A percentile compares a stretch with the other conserved stretches of the same genome.
Conservation (phyloP, 2,329 filamentous ascomycete species). For the Penicillium sp. region DNA sequence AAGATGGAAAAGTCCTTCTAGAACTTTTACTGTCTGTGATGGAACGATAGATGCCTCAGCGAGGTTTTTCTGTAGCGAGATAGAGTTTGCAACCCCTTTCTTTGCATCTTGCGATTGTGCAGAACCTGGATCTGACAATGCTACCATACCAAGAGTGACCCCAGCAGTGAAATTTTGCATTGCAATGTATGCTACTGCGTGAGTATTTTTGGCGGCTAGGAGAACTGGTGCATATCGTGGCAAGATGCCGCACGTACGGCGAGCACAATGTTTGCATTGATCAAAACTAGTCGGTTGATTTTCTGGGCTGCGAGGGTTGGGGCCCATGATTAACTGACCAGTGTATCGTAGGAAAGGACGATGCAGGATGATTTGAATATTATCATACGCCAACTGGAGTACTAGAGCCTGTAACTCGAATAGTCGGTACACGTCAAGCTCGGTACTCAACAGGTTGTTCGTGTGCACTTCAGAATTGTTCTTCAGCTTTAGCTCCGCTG, state of each 20-base stretch:
- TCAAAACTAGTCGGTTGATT: neutral
- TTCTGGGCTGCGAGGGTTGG: neutral
- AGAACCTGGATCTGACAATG: neutral
- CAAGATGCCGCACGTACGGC: neutral
- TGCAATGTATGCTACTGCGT: neutral
- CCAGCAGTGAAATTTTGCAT: neutral
- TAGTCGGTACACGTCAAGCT: neutral
- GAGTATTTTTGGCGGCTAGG: neutral
- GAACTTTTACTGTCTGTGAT: neutral
- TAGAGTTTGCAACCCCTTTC: neutral
- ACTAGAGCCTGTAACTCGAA: conserved; percentile 5
- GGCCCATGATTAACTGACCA: neutral
- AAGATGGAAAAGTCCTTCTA: neutral
- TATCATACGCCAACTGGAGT: conserved; percentile 7
- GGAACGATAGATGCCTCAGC: neutral
- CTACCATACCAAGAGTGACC: neutral
- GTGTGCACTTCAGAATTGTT: neutral
- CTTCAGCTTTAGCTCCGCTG: neutral
- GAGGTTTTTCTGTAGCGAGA: neutral
- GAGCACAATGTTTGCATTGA: neutral
- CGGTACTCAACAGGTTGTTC: neutral
- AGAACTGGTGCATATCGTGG: neutral
- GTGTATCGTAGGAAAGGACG: neutral
- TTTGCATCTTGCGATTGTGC: neutral
- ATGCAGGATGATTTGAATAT: conserved; percentile 4